phyloP scores from a whole-genome alignment of 495 filamentous ascomycete genomes.

The Durotheca rogersii region DNA sequence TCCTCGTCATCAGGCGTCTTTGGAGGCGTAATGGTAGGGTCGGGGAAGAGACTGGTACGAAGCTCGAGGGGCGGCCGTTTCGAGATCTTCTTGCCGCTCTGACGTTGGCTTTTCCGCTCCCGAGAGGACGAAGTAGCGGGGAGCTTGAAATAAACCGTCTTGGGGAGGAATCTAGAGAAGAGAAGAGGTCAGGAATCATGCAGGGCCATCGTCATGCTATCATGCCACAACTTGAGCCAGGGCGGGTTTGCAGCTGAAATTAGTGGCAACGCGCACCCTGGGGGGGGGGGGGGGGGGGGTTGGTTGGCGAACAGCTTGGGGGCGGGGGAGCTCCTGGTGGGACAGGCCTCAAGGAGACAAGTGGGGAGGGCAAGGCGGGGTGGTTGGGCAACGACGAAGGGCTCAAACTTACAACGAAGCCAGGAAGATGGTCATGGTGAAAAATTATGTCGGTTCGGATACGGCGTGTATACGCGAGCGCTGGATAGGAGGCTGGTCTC shows the following conservation, averaged over 20 bases:
- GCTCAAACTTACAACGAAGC: conserved; percentile 70
- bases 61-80: conserved; percentile 36
- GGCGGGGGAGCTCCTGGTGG: not conserved
- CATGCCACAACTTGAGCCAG: not conserved
- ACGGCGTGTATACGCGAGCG: not conserved
- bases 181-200: conserved; percentile 5
- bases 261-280: not conserved
- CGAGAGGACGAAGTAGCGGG: conserved; percentile 41
- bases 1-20: conserved; percentile 63
- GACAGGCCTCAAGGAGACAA: not conserved
- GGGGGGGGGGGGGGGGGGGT: not conserved
- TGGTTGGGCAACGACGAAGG: conserved; percentile 1
- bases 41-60: conserved; percentile 50
- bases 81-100: conserved; percentile 24
- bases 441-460: not conserved
- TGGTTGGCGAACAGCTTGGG: not conserved
- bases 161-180: conserved; percentile 73
- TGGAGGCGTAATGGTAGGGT: conserved; percentile 49
- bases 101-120: conserved; percentile 35
- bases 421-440: conserved; percentile 78
- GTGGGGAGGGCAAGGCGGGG: not conserved
- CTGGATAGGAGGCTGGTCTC: conserved; percentile 1
- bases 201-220: too few relatives aligned
- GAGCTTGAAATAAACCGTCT: conserved; percentile 77
- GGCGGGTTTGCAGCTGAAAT: not conserved